phyloP scores from a whole-genome alignment of 1,139 yeast species.

The Suhomyces bribrorum region DNA sequence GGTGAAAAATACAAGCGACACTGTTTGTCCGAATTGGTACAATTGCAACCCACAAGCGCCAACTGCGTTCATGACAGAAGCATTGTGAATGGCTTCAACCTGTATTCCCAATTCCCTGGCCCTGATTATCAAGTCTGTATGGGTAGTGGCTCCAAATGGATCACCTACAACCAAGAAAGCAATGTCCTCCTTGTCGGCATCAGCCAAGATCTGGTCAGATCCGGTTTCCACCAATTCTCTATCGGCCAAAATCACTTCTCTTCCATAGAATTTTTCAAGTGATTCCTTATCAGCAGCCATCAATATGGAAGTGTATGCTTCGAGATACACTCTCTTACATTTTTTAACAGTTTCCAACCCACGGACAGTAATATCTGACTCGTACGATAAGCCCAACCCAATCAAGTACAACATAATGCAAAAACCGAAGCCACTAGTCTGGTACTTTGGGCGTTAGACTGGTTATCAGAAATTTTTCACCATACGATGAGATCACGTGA shows the following conservation, averaged over 20 bases:
- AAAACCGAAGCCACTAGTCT: neutral
- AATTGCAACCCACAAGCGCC: conserved; percentile 97
- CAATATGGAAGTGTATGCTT: conserved; percentile 91
- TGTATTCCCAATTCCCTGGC: conserved; percentile 81
- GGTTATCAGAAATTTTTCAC: conserved; percentile 8
- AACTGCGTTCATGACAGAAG: conserved; percentile 97
- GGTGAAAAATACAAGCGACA: conserved; percentile 91
- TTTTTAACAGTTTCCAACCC: conserved; percentile 82
- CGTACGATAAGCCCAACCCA: conserved; percentile 90
- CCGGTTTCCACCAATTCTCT: conserved; percentile 92
- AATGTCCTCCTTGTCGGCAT: conserved; percentile 77
- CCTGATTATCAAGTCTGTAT: conserved; percentile 87
- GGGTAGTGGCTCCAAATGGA: conserved; percentile 97
- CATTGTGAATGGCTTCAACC: conserved; percentile 88
- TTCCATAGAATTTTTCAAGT: conserved; percentile 80
- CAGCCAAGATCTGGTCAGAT: conserved; percentile 75
- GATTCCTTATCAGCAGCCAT: conserved; percentile 82
- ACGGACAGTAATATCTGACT: conserved; percentile 88
- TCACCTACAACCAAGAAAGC: conserved; percentile 97
- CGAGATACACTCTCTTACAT: conserved; percentile 87
- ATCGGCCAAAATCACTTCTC: conserved; percentile 85
- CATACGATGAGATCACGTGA: conserved; percentile 9
- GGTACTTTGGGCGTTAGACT: neutral
- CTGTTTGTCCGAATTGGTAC: conserved; percentile 95
- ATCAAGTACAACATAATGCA: conserved; percentile 92